Evolutionary conservation across 2,329 filamentous ascomycete species (phyloP), one percentile per base, ranked within the genome.

Genomic region (Dothidotthia symphoricarpi): DNA sequence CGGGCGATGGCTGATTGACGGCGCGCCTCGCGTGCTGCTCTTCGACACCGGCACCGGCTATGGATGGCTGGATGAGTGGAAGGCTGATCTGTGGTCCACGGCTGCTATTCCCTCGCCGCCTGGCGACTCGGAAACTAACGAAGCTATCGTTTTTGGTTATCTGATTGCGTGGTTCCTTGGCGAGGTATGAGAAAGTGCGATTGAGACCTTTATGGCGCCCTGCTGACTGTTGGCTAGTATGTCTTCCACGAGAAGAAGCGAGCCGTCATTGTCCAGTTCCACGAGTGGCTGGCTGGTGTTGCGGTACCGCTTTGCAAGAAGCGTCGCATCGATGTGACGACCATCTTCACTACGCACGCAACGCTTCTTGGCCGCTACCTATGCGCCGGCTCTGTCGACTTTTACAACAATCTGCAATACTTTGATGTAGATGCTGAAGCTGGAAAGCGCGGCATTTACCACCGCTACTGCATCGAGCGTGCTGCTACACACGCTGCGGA

Each of bases 271-370:
- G 93, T 90, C 39, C 93, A 98, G 69, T 97, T 97, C 75, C 93
- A 98, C 74, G 93, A 98, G 70, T 98, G 93, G 93, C 80, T 98
- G 38, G 85, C 93, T 9, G 93, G 91, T 69, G 93, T 97, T 33
- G 91, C 88, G 34, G 76, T 97, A 24, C 93, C 93, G 16, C 78
- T 97, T 51, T 85, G 83, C 72, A 95, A 94, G 75, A 95, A 87
- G 77, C 83, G 93, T 45, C 86, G 86, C 61, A 97, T 97, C 69
- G 93, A 97, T 63, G 80, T 96, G 34, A 97, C 93, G 13, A 97
- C 93, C 53, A 97, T 97, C 67, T 97, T 97, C 74, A 98, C 93
- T 28, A 98, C 93, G 2, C 93, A 97, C 70, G 93, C 93, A 16
- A 97, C 93, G 5, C 79, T 98, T 9, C 81, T 98, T 32, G 93